Evolutionary conservation across 257 asterid genomes (phyloP).

Genomic region (Anisodus acutangulus): DNA sequence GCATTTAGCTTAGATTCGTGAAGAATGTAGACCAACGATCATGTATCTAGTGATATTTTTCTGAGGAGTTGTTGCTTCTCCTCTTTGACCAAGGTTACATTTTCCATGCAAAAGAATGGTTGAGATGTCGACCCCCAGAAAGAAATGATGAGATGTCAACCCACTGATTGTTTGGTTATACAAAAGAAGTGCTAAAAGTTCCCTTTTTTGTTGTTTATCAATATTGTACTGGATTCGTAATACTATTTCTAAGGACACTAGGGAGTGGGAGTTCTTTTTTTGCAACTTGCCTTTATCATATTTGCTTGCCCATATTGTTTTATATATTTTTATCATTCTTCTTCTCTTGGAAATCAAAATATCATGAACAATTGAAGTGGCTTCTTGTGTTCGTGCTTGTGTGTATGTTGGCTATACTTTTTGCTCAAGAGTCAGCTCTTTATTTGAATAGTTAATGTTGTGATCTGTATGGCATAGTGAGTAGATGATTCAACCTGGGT

Average conservation of each 20-base stretch:
- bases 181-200: background rate
- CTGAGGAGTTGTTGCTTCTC: slow-evolving; percentile 10
- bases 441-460: background rate
- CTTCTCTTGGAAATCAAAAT: background rate
- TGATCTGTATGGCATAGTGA: background rate
- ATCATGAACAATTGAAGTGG: slow-evolving; percentile 11
- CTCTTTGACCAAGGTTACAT: background rate
- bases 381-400: slow-evolving; percentile 12
- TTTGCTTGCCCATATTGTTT: background rate
- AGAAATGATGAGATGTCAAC: background rate
- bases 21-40: slow-evolving; percentile 9
- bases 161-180: background rate
- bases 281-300: background rate
- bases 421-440: background rate
- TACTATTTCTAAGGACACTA: background rate
- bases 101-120: slow-evolving; percentile 1
- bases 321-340: background rate
- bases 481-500: background rate
- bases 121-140: background rate
- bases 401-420: background rate
- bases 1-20: slow-evolving; percentile 11
- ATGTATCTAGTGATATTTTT: background rate
- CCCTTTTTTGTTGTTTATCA: background rate
- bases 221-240: background rate
- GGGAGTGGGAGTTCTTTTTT: background rate